Base-by-base conservation (phyloP, 2,329 filamentous ascomycete genomes). In the Ophiocordyceps robertsii region DNA sequence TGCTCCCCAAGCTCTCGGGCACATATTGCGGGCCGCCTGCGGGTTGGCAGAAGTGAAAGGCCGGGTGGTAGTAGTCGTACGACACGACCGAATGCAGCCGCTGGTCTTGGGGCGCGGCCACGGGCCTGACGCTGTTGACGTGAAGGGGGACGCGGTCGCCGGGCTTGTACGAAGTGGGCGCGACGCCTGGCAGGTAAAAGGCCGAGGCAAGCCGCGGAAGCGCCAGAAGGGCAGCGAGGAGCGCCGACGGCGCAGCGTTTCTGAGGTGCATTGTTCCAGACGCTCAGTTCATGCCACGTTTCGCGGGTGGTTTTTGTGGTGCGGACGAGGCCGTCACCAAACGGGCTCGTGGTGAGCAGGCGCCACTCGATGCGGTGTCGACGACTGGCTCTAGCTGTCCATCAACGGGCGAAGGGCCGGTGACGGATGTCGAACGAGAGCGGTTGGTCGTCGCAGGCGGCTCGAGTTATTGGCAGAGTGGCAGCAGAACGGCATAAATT, bases 151-250 rank as follows among this genome's bases (percentile, higher is more conserved):
- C 92, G 24, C 67, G 67, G 53, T 92, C 84, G 57, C 80, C 84
- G 41, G 70, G 67, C 55, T 84, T 79, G 69, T 98, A 98, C 44
- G 90, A 90, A 37, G 87, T 93, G 19, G 92, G 92, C 50, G 90
- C 89, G 53, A 95, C 88, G 52, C 92, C 92, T 32, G 90, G 92
- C 35, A 98, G 84, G 67, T 98, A 98, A 69, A 96, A 98, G 43
- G 87, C 86, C 3, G 78, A 72, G 13, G 70, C 64, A 31, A 78
- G 59, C 47, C 74, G 68, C 21, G 77, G 72, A 27, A 69, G 56
- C 38, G 67, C 62, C 32, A 79, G 56, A 38, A 77, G 56, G 24
- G 72, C 62, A 38, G 67, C 61, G 19, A 75, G 56, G 41, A 76
- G 64, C 58, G 69, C 68, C 58, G 68, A 62, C 21, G 68, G 67